These are phyloP conservation scores for Mycena metata DNA, from an alignment of 768 basidiomycete genomes.

Conservation along the genomic window DNA sequence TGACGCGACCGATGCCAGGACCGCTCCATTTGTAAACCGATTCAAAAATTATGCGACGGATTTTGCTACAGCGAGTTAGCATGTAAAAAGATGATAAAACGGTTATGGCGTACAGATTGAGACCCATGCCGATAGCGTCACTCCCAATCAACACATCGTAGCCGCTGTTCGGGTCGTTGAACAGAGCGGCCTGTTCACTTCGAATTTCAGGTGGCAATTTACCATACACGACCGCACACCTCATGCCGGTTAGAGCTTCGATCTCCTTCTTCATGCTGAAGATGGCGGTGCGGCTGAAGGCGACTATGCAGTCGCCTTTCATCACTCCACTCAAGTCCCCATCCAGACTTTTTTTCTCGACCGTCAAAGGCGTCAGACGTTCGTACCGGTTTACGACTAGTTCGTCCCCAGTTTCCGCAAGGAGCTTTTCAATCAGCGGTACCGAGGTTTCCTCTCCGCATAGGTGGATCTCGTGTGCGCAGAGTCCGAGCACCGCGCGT, in stretches of 20 bases:
- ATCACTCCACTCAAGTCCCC: constrained; percentile 71
- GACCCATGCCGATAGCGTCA: constrained; percentile 97
- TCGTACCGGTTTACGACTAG: constrained; percentile 85
- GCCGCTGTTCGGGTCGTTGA: constrained; percentile 87
- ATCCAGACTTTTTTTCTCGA: constrained; percentile 74
- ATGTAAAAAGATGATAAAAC: constrained; percentile 14
- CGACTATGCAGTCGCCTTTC: constrained; percentile 92
- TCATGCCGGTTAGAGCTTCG: constrained; percentile 78
- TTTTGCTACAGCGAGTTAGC: constrained; percentile 71
- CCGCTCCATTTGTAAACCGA: constrained; percentile 78
- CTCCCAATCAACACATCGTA: constrained; percentile 94
- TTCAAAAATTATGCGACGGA: constrained; percentile 88
- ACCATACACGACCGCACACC: constrained; percentile 95
- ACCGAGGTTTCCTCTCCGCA: constrained; percentile 97
- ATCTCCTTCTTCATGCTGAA: constrained; percentile 82
- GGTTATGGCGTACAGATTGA: constrained; percentile 82
- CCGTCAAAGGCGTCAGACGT: constrained; percentile 86
- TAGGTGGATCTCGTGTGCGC: constrained; percentile 89
- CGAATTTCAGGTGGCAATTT: constrained; percentile 91
- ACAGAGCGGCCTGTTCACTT: constrained; percentile 91
- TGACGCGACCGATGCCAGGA: constrained; percentile 41
- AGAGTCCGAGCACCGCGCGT: constrained; percentile 78
- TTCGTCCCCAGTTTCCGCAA: constrained; percentile 86
- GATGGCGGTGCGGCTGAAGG: constrained; percentile 83
- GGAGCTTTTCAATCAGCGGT: constrained; percentile 77